Conservation (phyloP, 2,329 filamentous ascomycete genomes). For the Colletotrichum simmondsii region DNA sequence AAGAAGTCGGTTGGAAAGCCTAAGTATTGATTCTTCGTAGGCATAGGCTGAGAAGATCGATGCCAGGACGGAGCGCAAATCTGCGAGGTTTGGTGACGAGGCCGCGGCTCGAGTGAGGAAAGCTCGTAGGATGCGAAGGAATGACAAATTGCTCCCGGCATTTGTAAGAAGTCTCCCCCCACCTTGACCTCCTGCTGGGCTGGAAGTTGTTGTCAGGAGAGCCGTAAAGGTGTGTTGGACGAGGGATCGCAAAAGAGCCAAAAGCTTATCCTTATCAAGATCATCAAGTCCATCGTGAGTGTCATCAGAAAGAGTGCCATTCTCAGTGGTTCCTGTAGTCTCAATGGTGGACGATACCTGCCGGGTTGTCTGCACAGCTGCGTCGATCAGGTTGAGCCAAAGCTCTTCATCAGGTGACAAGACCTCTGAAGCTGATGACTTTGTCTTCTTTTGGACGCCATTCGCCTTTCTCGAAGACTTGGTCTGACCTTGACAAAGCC, state of each 20-base stretch:
- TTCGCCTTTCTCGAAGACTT: conserved; percentile 64
- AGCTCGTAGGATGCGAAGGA: conserved; percentile 87
- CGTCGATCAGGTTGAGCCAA: conserved; percentile 71
- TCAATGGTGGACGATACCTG: conserved; percentile 68
- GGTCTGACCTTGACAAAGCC: conserved; percentile 91
- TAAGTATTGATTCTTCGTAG: conserved; percentile 91
- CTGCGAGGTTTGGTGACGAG: conserved; percentile 85
- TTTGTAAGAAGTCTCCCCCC: conserved; percentile 49
- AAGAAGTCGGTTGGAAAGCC: conserved; percentile 85
- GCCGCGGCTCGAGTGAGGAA: conserved; percentile 87
- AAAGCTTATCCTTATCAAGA: conserved; percentile 70
- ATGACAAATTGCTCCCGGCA: conserved; percentile 73
- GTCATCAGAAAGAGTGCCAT: conserved; percentile 36
- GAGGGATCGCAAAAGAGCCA: conserved; percentile 76
- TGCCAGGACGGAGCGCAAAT: conserved; percentile 84
- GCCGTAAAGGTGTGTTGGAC: conserved; percentile 94
- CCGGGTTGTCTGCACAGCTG: conserved; percentile 71
- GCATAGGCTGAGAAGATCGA: conserved; percentile 96
- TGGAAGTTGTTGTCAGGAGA: conserved; percentile 80
- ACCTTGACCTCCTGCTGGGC: conserved; percentile 46
- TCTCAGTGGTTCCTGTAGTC: conserved; percentile 34
- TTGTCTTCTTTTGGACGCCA: conserved; percentile 60
- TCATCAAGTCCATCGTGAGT: conserved; percentile 38
- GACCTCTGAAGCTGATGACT: conserved; percentile 50
- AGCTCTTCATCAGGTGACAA: conserved; percentile 66